phyloP scores from a whole-genome alignment of 2,329 filamentous ascomycete species.

The Aotearoamyces nothofagi region DNA sequence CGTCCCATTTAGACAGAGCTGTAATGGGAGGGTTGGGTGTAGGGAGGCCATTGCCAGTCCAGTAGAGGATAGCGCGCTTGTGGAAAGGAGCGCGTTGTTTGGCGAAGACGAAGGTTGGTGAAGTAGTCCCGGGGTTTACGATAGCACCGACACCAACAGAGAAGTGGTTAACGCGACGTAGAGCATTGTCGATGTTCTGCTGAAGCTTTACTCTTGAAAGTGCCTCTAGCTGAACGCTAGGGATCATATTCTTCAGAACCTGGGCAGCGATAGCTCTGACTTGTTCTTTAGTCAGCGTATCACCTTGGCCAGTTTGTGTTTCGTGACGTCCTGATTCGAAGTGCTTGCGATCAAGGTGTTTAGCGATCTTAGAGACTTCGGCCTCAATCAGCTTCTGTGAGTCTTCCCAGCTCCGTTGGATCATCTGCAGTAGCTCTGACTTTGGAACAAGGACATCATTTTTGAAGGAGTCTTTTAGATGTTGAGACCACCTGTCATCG shows the following conservation, averaged over 20 bases:
- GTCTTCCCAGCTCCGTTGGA: constrained; percentile 1
- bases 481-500: constrained; percentile 29
- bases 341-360: constrained; percentile 9
- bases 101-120: constrained; percentile 32
- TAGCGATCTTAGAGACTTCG: constrained; percentile 8
- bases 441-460: constrained; percentile 17
- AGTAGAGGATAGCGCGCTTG: constrained; percentile 12
- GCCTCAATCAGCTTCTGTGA: constrained; percentile 1
- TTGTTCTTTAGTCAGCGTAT: constrained; percentile 5
- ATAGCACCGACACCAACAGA: constrained; percentile 46
- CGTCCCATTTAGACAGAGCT: constrained; percentile 56
- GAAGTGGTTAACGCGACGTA: constrained; percentile 58
- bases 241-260: constrained; percentile 8
- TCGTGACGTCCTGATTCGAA: constrained; percentile 6
- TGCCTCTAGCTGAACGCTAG: constrained; percentile 13
- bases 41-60: constrained; percentile 10
- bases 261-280: constrained; percentile 8
- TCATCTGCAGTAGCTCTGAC: constrained; percentile 3
- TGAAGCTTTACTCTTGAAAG: constrained; percentile 13
- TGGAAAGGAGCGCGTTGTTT: constrained; percentile 11
- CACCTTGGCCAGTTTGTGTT: constrained; percentile 6
- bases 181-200: constrained; percentile 5
- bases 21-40: constrained; percentile 26
- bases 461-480: constrained; percentile 25
- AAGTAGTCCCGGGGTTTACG: constrained; percentile 44